Evolutionary conservation across 78 protist species (phyloP).

Genomic region (Dictyostelium citrinum): DNA sequence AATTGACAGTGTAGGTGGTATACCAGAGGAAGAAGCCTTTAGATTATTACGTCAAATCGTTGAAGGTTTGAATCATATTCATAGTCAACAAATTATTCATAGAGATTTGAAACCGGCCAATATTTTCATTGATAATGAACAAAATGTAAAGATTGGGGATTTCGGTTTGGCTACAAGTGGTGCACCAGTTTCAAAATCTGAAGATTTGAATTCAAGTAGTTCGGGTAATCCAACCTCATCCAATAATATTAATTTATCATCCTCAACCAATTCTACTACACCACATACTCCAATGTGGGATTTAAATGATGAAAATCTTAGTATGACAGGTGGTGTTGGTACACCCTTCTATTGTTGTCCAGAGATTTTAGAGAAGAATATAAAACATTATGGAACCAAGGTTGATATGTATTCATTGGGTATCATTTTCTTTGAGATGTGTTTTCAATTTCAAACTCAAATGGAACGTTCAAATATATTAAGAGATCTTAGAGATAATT

Average conservation of each 20-base stretch:
- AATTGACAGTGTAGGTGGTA: constrained; percentile 16
- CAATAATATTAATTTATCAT: not conserved
- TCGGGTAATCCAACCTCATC: not conserved
- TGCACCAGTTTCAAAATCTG: not conserved
- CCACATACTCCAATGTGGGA: not conserved
- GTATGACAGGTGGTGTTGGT: constrained; percentile 79
- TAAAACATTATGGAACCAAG: constrained; percentile 56
- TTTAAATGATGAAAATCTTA: not conserved
- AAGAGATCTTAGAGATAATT: constrained; percentile 8
- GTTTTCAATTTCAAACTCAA: constrained; percentile 75
- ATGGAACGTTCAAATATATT: constrained; percentile 70
- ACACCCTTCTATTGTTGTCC: constrained; percentile 84
- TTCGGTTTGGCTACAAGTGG: constrained; percentile 60
- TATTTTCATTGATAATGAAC: constrained; percentile 80
- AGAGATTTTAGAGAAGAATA: constrained; percentile 58
- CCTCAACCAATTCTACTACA: not conserved
- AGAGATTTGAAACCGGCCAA: constrained; percentile 77
- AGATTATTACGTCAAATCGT: constrained; percentile 78
- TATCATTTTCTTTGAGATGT: constrained; percentile 85
- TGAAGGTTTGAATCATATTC: constrained; percentile 82
- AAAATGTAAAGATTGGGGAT: constrained; percentile 80
- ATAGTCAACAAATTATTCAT: constrained; percentile 82
- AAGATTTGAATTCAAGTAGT: not conserved
- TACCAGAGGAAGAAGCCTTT: constrained; percentile 71
- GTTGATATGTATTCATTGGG: constrained; percentile 84